Evolutionary conservation across 208 protist species (phyloP), one percentile per base, ranked within the genome.

Genomic region (Leishmania turanica): DNA sequence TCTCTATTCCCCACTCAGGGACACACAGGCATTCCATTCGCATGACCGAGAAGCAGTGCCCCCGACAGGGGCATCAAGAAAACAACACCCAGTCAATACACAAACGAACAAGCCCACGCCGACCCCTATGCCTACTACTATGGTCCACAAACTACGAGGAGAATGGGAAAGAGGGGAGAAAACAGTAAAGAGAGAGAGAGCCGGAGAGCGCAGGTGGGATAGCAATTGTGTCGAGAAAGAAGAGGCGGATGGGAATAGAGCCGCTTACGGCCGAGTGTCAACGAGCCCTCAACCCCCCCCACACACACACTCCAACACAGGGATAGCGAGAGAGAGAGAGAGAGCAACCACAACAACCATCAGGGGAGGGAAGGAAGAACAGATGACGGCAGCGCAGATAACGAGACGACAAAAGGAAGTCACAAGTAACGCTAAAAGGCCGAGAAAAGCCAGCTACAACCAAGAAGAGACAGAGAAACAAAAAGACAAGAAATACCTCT

Each of bases 101-200:
- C 21, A n/a, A 51, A 17, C n/a, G 4, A 54, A 53, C 27, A 68
- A 68, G 13, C 19, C 27, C 31, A 4, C 62, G 17, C 27, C 27
- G 27, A 64, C 58, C n/a, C 34, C 34, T 31, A 31, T 31, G 19
- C 58, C 58, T 31, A 34, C 27, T 34, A 13, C 58, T 34, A 34
- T 27, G 40, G 27, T 71, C 19, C 34, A 45, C 3, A 34, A 42
- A 54, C 13, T 64, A 27, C 37, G 19, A 80, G 34, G 34, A 68
- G 49, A 34, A 58, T 53, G 65, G 17, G n/a, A 77, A 45, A 56
- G 47, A 68, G 42, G 53, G 49, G 58, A 83, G 42, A 45, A 42
- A 54, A 31, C 27, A 64, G 27, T 31, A 27, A 34, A 64, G 11
- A 31, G 27, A 64, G 58, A 34, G 58, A 34, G 27, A 64, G 75